Base-by-base conservation (phyloP, 2,329 filamentous ascomycete genomes). In the Salinomyces thailandicus region DNA sequence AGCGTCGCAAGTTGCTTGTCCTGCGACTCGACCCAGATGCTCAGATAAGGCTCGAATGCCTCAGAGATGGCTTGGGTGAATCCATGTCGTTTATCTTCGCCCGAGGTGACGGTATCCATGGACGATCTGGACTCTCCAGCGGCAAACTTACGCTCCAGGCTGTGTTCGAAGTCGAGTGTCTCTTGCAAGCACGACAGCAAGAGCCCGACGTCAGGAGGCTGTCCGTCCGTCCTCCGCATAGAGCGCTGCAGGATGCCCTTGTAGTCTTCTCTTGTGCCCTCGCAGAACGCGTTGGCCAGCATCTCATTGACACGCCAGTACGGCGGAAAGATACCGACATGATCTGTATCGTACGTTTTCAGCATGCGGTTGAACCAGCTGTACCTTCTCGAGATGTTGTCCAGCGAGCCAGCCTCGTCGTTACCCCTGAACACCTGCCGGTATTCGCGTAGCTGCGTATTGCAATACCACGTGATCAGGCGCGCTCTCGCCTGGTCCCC, bases 311-410 rank as follows among this genome's bases (percentile, higher is more conserved):
- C 87, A 41, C 79, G 79, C 91, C 91, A 98, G 45, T 81, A 72
- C 0, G 77, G 57, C 5, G 91, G 91, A 57, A 98, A 98, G 36
- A 98, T 82, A 31, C 70, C 69, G 6, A 83, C 78, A 63, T 96
- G 89, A 55, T 96, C 89, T 31, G 93, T 82, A 52, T 98, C 91
- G 59, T 95, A 93, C 1, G 82, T 85, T 67, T 94, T 94, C 61
- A 96, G 72, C 75, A 89, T 93, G 44, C 93, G 77, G 59, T 84
- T 85, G 62, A 96, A 94, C 91, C 91, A 98, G 5, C 87, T 82
- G 59, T 96, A 98, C 45, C 91, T 71, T 43, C 91, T 74, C 4
- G 87, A 85, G 42, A 98, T 98, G 53, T 98, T 98, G 68, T 98
- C 91, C 55, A 98, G 63, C 42, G 81, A 94, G 5, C 89, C 91